phyloP scores from a whole-genome alignment of 2,329 filamentous ascomycete species.

The Sphaerostilbella broomeana region DNA sequence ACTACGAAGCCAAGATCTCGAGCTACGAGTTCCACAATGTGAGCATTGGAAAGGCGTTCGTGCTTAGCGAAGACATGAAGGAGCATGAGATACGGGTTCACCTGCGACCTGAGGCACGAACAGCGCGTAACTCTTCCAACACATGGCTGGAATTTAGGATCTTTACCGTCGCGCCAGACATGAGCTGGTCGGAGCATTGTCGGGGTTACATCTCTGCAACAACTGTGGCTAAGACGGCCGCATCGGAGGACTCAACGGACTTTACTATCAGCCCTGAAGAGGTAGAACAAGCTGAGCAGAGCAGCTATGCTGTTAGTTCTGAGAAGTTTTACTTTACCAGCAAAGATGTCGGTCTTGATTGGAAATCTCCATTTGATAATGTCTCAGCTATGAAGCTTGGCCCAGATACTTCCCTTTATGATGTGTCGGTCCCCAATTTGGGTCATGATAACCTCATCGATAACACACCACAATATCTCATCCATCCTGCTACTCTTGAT shows the following conservation, averaged over 20 bases:
- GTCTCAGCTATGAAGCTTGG: constrained; percentile 11
- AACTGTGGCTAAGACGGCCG: neutral
- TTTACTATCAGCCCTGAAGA: neutral
- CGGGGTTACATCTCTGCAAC: constrained; percentile 19
- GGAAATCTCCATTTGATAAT: constrained; percentile 15
- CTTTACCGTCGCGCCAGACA: constrained; percentile 15
- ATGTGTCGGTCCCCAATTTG: neutral
- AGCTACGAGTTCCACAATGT: constrained; percentile 20
- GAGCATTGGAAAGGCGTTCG: constrained; percentile 17
- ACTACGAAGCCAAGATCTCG: constrained; percentile 6
- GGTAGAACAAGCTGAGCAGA: neutral
- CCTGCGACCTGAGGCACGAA: constrained; percentile 14
- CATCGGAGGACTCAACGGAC: too few relatives aligned
- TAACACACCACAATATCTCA: constrained; percentile 4
- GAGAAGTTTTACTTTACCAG: constrained; percentile 13
- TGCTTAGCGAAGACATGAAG: constrained; percentile 12
- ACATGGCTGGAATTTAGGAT: constrained; percentile 22
- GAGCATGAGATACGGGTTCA: constrained; percentile 18
- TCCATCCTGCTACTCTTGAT: constrained; percentile 5
- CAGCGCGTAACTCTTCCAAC: constrained; percentile 14
- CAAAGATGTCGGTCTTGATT: constrained; percentile 14
- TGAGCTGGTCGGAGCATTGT: constrained; percentile 22
- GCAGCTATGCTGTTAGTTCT: constrained; percentile 7
- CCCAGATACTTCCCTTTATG: constrained; percentile 6
- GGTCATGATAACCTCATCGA: neutral